Percentiles rank a stretch among this genome's conserved stretches.
These are phyloP conservation scores for Mycena pura DNA, from an alignment of 768 basidiomycete genomes.

Conservation along the genomic window DNA sequence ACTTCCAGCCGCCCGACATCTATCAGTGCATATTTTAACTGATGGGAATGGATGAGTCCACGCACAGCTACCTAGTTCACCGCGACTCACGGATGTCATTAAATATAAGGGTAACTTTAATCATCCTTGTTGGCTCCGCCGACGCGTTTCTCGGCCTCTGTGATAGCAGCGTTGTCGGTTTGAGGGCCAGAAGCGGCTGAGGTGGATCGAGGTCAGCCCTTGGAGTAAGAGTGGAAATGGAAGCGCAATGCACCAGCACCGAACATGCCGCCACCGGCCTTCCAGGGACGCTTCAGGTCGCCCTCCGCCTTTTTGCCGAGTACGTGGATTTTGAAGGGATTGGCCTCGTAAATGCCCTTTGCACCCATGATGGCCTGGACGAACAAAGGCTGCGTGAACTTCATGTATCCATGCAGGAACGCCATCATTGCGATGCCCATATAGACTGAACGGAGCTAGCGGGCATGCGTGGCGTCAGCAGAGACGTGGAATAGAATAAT, in stretches of 20 bases:
- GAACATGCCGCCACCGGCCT: conserved; percentile 70
- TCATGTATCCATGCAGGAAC: conserved; percentile 93
- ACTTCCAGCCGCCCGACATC: conserved; percentile 11
- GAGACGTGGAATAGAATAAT: neutral
- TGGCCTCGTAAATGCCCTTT: conserved; percentile 89
- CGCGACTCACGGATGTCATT: conserved; percentile 9
- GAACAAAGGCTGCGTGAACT: conserved; percentile 96
- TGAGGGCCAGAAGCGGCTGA: conserved; percentile 69
- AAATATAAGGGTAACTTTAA: conserved; percentile 36
- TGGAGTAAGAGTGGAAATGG: neutral
- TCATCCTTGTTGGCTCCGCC: conserved; percentile 81
- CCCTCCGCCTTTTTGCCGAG: conserved; percentile 82
- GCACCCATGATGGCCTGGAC: conserved; percentile 95
- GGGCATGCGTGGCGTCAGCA: neutral
- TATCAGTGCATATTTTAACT: conserved; percentile 25
- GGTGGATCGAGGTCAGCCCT: neutral
- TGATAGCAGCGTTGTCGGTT: conserved; percentile 86
- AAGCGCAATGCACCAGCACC: conserved; percentile 59
- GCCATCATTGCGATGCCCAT: conserved; percentile 87
- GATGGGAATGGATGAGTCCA: neutral
- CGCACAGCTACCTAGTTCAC: neutral
- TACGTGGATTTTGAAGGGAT: conserved; percentile 82
- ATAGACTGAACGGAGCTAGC: conserved; percentile 68
- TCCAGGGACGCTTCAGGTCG: conserved; percentile 91
- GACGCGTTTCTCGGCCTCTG: conserved; percentile 87